Evolutionary conservation across 129 eudicot genomes (phyloP).

Genomic region (Smallanthus sonchifolius): DNA sequence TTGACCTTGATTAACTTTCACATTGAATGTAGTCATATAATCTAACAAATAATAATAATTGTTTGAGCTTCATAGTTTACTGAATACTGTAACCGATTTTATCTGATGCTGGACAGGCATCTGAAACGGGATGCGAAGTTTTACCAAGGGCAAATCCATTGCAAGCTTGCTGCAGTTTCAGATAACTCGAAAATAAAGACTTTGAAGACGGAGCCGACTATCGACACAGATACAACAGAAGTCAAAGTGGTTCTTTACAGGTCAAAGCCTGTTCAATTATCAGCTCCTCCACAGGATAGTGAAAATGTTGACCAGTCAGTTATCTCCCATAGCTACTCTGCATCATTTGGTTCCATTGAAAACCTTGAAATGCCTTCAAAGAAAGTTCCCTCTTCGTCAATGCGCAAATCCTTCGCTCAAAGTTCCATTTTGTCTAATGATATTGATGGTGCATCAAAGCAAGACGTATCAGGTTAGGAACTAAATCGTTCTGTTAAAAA

Average conservation of each 20-base stretch:
- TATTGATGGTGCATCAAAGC: constrained; percentile 28
- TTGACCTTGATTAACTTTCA: neutral
- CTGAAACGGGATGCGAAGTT: constrained; percentile 50
- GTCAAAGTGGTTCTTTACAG: constrained; percentile 48
- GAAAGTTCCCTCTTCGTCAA: constrained; percentile 27
- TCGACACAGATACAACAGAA: constrained; percentile 44
- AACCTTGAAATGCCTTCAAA: constrained; percentile 42
- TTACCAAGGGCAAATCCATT: constrained; percentile 57
- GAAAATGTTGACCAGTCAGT: constrained; percentile 37
- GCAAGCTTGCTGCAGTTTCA: constrained; percentile 57
- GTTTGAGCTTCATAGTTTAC: neutral
- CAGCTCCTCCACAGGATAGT: constrained; percentile 30
- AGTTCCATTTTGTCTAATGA: constrained; percentile 29
- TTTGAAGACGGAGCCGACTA: constrained; percentile 23
- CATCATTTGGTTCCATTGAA: constrained; percentile 39
- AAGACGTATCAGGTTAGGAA: constrained; percentile 49
- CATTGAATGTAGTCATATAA: neutral
- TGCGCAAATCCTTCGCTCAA: constrained; percentile 24
- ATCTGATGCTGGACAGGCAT: constrained; percentile 41
- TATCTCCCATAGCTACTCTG: constrained; percentile 28
- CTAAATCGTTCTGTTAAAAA: neutral
- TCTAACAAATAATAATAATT: neutral
- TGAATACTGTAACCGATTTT: neutral
- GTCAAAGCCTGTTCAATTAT: constrained; percentile 51
- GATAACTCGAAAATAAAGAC: constrained; percentile 42